Evolutionary conservation across 2,329 filamentous ascomycete genomes (phyloP), one percentile per base, ranked within the genome.

Genomic region (Cladosporium austrohemisphaericum): DNA sequence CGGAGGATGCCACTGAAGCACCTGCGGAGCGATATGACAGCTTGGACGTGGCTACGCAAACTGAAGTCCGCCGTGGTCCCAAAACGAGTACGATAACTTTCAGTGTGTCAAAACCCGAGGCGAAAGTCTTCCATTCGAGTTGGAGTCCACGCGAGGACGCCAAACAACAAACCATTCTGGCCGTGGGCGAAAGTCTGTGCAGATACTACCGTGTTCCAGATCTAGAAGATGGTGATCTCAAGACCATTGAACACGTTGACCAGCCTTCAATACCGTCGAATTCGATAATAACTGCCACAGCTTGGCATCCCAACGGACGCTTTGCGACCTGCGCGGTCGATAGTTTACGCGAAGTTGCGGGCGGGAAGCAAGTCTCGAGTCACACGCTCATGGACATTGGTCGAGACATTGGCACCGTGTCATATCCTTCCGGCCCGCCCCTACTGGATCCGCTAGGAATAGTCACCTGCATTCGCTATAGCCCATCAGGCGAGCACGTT

Each of bases 51-150:
- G 54, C 54, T 29, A 65, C 62, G 8, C 66, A 68, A 52, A 68
- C 65, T 4, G 63, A 65, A 13, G 52, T 60, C 40, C 63, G 63
- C 48, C 53, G 55, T 16, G 60, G 56, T 8, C 56, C 58, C 2
- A 67, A 63, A 50, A 64, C 63, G 3, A 62, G 60, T 44, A 66
- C 66, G 10, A 60, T 66, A 41, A 61, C 58, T 25, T 66, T 62
- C 60, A 60, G 54, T 11, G 33, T 67, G 13, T 63, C 65, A 32
- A 59, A 62, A 47, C 61, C 63, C 3, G 57, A 57, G 19, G 60
- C 59, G 10, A 55, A 23, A 8, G 55, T 67, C 16, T 50, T 58
- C 29, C 57, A 64, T 22, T 60, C 57, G 29, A 41, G 55, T 6
- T 68, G 63, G 63, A 65, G 61, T 45, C 63, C 65, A 3, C 51